A percentile compares a stretch with the other conserved stretches of the same genome.
Evolutionary conservation across 2,329 filamentous ascomycete genomes (phyloP).

Genomic region (Penicillium sp.): DNA sequence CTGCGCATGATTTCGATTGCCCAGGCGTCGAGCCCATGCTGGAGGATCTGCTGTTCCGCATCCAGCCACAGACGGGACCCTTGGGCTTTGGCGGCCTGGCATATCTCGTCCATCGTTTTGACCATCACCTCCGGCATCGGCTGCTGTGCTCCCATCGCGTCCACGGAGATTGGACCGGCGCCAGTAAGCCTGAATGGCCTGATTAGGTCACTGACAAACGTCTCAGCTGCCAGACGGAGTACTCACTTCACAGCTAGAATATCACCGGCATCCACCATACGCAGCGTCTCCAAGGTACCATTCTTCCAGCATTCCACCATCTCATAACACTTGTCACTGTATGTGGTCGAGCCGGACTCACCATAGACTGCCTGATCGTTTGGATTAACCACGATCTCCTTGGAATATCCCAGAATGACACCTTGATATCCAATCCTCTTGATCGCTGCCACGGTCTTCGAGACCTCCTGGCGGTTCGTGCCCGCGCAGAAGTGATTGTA

Average conservation of each 20-base stretch:
- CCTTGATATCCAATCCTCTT: slow-evolving; percentile 76
- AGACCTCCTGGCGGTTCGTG: slow-evolving; percentile 67
- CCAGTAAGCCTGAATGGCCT: slow-evolving; percentile 17
- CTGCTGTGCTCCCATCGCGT: slow-evolving; percentile 15
- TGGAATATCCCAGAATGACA: slow-evolving; percentile 79
- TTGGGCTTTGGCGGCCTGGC: slow-evolving; percentile 32
- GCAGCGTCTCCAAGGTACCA: slow-evolving; percentile 21
- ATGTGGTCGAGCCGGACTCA: slow-evolving; percentile 9
- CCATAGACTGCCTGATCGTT: slow-evolving; percentile 27
- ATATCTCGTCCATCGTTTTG: slow-evolving; percentile 41
- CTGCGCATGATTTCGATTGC: slow-evolving; percentile 47
- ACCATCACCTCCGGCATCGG: slow-evolving; percentile 17
- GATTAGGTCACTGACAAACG: background rate
- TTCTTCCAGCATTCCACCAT: slow-evolving; percentile 22
- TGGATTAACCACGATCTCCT: slow-evolving; percentile 70
- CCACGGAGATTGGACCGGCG: slow-evolving; percentile 20
- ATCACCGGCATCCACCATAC: slow-evolving; percentile 22
- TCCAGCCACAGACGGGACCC: slow-evolving; percentile 47
- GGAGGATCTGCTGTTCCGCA: slow-evolving; percentile 48
- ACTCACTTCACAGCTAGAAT: slow-evolving; percentile 24
- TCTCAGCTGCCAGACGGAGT: background rate
- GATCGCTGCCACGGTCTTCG: slow-evolving; percentile 60
- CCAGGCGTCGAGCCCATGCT: slow-evolving; percentile 47
- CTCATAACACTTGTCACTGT: slow-evolving; percentile 20
- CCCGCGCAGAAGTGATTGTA: slow-evolving; percentile 92